phyloP scores from a whole-genome alignment of 495 filamentous ascomycete genomes.

The Arthonia radiata region DNA sequence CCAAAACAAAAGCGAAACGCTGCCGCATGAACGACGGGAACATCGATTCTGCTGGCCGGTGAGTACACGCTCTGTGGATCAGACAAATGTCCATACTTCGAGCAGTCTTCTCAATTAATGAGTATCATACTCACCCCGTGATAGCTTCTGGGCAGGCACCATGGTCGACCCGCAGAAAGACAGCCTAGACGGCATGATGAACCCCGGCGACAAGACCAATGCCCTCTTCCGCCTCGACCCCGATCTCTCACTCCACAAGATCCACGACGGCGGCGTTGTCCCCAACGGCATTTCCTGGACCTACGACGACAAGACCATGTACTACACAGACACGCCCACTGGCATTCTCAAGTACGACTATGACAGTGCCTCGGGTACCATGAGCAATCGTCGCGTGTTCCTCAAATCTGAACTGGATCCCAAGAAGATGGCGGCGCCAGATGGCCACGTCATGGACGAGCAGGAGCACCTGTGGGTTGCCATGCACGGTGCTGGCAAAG shows the following conservation, averaged over 20 bases:
- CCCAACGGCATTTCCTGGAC: constrained; percentile 70
- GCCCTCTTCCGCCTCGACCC: constrained; percentile 39
- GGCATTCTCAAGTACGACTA: constrained; percentile 57
- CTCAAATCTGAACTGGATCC: constrained; percentile 24
- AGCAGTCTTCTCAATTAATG: no score
- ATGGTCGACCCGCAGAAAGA: constrained; percentile 42
- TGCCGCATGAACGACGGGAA: constrained; percentile 1
- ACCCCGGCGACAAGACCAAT: constrained; percentile 12
- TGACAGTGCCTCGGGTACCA: constrained; percentile 29
- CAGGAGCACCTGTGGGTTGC: constrained; percentile 56
- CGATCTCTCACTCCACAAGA: constrained; percentile 30
- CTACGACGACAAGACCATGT: constrained; percentile 47
- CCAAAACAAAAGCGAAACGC: constrained; percentile 3
- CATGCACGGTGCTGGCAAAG: constrained; percentile 43
- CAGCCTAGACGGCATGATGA: constrained; percentile 2
- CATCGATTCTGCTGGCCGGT: constrained; percentile 1
- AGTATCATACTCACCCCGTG: no score
- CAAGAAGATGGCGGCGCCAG: constrained; percentile 29
- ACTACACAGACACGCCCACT: constrained; percentile 59
- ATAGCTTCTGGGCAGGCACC: constrained; percentile 68
- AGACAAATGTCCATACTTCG: constrained; percentile 53
- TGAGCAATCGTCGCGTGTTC: constrained; percentile 43
- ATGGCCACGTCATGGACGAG: constrained; percentile 42
- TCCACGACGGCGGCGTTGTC: constrained; percentile 43
- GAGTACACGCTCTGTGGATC: neutral